Evolutionary conservation across 805 yeast species (phyloP).

Genomic region (Nakazawaea peltata): DNA sequence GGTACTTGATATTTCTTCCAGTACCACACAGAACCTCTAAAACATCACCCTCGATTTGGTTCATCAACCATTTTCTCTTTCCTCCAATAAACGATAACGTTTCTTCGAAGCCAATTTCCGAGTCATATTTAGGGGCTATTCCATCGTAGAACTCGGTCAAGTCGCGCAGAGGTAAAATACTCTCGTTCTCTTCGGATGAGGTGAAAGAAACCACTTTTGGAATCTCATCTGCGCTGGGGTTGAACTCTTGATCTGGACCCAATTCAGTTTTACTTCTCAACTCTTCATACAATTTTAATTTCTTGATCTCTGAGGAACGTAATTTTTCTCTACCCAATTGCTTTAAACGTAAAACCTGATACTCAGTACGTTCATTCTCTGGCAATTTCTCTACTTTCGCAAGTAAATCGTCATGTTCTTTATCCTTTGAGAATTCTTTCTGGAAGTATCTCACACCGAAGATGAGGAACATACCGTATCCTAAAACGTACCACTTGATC

Average conservation of each 20-base stretch:
- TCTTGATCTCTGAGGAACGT: constrained; percentile 57
- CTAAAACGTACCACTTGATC: constrained; percentile 56
- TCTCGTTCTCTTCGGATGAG: constrained; percentile 21
- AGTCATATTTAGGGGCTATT: constrained; percentile 76
- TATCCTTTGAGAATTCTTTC: constrained; percentile 57
- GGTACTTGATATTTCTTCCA: constrained; percentile 80
- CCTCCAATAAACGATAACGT: constrained; percentile 48
- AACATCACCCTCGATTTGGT: constrained; percentile 77
- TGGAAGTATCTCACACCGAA: constrained; percentile 61
- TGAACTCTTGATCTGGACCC: constrained; percentile 16
- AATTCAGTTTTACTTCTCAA: constrained; percentile 31
- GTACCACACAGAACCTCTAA: constrained; percentile 95
- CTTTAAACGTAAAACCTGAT: constrained; percentile 54
- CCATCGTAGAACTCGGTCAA: constrained; percentile 73
- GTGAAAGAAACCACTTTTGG: constrained; percentile 15
- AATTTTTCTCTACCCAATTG: constrained; percentile 48
- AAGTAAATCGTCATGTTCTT: constrained; percentile 35
- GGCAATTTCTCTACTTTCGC: constrained; percentile 17
- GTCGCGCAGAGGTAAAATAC: constrained; percentile 65
- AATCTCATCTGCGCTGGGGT: constrained; percentile 28
- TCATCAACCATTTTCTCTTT: constrained; percentile 75
- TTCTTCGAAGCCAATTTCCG: constrained; percentile 71
- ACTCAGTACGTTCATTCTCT: constrained; percentile 43
- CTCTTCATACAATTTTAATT: constrained; percentile 50
- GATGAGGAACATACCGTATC: constrained; percentile 45